Base-by-base conservation (phyloP, 1,284 basidiomycete genomes). In the Ustilago loliicola region DNA sequence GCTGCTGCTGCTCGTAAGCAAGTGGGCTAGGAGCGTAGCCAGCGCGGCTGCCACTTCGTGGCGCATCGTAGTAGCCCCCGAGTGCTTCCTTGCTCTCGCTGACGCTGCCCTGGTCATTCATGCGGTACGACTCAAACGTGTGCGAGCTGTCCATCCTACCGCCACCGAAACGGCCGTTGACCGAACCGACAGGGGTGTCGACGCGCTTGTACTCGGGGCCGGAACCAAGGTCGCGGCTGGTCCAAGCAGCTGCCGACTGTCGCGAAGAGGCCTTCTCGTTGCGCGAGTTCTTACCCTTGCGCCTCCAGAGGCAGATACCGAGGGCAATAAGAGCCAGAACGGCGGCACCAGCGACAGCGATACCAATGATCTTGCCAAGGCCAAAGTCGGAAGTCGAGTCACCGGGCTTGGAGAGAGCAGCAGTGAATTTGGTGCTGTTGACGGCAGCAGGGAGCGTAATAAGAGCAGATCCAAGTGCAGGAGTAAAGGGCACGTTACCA, bases 201-300 rank as follows among this genome's bases (percentile, higher is more conserved):
- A 83, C 82, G 23, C 77, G 77, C 77, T 78, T 80, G 77, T 84
- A 84, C 62, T 83, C 82, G 53, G 72, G 75, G 1, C 75, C 78
- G 7, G 71, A 61, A 40, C 77, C 77, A 34, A 77, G 42, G 53
- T 67, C 71, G 34, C 74, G 66, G 71, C 63, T 68, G 48, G 78
- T 65, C 70, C 71, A 75, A 34, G 75, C 66, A 51, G 74, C 74
- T 3, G 69, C 59, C 25, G 68, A 66, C 45, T 66, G 63, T 32
- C 66, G 60, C n/a, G 69, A 32, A 25, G 61, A 52, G 8, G 55
- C 53, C 70, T 79, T 78, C 51, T 64, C 63, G 61, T 29, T 59
- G 23, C 50, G 58, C 30, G 40, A 47, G 56, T 69, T 71, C 62
- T 53, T 77, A 51, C 71, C 53, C 59, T 71, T 72, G 11, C 82